Evolutionary conservation across 2,329 filamentous ascomycete genomes (phyloP), one percentile per base, ranked within the genome.

Genomic region (Colletotrichum godetiae): DNA sequence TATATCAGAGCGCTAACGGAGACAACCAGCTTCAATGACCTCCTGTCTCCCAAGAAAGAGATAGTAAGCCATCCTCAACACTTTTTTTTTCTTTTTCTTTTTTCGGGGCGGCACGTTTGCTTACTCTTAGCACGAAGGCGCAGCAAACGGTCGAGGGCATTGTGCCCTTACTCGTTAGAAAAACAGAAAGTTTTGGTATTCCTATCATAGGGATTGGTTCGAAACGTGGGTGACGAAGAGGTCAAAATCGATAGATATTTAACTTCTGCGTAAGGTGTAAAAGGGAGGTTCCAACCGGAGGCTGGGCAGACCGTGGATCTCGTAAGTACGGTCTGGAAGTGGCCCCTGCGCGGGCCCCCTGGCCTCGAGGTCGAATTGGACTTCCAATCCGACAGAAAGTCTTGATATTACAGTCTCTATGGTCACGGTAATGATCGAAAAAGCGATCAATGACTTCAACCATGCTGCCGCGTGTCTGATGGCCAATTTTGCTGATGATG

Each of bases 1-100:
- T 42, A 19, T 42, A 35, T n/a, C 10, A 59, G 11, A 22, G 12
- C 22, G 15, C 56, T 35, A 12, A 59, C 31, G 7, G 4, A 27
- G 27, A 15, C 35, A 13, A 19, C 27, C 35, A 61, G 58, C 35
- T 22, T 61, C 35, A 46, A 61, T 31, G 58, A 61, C 11, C 31
- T 61, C 33, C 58, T 61, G 8, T 61, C 58, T 7, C 58, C 46
- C 11, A 61, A 60, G 58, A 61, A 61, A 46, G 58, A 61, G 15
- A 46, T 61, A 10, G 58, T 46, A 46, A 61, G 35, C 22, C 19
- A 15, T 19, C 37, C 2, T 61, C 35, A 37, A 19, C 31, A 7
- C 7, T 13, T 19, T 42, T 6, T 42, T 6, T 37, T 1, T 37
- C 35, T 37, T 42, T 42, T 42, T 15, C 19, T 42, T 15, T 42